Percentiles rank a stretch among this genome's conserved stretches.
Conservation (phyloP, 176 grass and related monocot genomes). For the Ensete ventricosum region DNA sequence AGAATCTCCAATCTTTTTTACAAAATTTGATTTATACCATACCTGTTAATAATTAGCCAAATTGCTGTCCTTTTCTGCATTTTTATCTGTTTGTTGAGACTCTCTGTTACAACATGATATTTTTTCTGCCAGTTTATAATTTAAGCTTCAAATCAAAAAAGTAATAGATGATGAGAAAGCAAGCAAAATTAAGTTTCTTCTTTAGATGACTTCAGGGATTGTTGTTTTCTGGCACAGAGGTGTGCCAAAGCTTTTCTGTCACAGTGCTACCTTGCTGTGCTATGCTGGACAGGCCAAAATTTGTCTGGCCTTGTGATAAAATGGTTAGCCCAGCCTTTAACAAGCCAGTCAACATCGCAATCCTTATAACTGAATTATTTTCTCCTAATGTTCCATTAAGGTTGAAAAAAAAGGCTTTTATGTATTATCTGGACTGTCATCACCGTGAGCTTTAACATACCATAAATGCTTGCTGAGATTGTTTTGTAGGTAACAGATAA, state of each 20-base stretch:
- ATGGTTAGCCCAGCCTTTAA: neutral
- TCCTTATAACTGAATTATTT: neutral
- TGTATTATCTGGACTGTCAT: too few relatives aligned
- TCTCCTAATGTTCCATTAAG: too few relatives aligned
- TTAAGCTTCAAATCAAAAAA: neutral
- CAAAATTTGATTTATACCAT: neutral
- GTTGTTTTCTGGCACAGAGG: neutral
- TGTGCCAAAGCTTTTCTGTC: neutral
- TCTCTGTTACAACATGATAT: neutral
- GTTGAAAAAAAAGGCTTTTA: too few relatives aligned
- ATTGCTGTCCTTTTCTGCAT: neutral
- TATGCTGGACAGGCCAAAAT: neutral
- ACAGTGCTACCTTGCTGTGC: neutral
- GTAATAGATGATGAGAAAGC: neutral
- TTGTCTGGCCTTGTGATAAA: too few relatives aligned
- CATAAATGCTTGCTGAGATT: slow-evolving; percentile 7
- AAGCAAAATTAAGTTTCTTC: too few relatives aligned
- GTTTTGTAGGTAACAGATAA: slow-evolving; percentile 83
- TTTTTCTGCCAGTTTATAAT: neutral
- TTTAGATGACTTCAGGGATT: too few relatives aligned
- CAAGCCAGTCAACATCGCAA: neutral
- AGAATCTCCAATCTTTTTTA: neutral
- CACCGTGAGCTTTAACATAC: neutral
- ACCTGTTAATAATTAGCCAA: neutral
- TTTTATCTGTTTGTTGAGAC: neutral